Evolutionary conservation across 345 rosid species (phyloP).

Genomic region (Salix suchowensis): DNA sequence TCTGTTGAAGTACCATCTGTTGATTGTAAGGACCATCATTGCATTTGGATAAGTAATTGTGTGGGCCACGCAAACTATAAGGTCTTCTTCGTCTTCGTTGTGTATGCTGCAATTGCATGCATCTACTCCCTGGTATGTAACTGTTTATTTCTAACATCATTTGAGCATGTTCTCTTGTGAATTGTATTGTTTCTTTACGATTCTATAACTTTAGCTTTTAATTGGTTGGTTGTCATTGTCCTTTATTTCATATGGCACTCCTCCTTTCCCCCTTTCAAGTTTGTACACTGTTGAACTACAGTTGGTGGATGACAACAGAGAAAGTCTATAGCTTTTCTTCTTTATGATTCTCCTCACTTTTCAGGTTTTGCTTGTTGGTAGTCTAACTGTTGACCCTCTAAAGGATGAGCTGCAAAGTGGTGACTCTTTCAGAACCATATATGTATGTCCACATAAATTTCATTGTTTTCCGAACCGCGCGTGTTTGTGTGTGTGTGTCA

Average conservation of each 20-base stretch:
- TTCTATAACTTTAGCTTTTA: background rate
- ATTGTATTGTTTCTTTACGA: background rate
- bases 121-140: conserved; percentile 73
- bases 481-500: conserved; percentile 52
- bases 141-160: background rate
- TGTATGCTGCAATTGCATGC: conserved; percentile 67
- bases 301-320: background rate
- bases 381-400: conserved; percentile 58
- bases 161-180: background rate
- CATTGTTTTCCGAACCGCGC: too few species aligned
- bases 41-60: conserved; percentile 94
- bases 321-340: background rate
- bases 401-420: conserved; percentile 59
- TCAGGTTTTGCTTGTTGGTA: conserved; percentile 84
- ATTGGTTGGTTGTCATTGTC: background rate
- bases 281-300: background rate
- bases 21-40: conserved; percentile 86
- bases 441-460: conserved; percentile 31
- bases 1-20: conserved; percentile 35
- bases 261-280: background rate
- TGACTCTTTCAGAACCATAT: conserved; percentile 56
- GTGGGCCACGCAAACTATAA: conserved; percentile 93
- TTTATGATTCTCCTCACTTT: conserved; percentile 3
- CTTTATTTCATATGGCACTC: background rate
- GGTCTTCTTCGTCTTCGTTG: conserved; percentile 75